Evolutionary conservation across 208 protist species (phyloP).

Genomic region (Angomonas desouzai): DNA sequence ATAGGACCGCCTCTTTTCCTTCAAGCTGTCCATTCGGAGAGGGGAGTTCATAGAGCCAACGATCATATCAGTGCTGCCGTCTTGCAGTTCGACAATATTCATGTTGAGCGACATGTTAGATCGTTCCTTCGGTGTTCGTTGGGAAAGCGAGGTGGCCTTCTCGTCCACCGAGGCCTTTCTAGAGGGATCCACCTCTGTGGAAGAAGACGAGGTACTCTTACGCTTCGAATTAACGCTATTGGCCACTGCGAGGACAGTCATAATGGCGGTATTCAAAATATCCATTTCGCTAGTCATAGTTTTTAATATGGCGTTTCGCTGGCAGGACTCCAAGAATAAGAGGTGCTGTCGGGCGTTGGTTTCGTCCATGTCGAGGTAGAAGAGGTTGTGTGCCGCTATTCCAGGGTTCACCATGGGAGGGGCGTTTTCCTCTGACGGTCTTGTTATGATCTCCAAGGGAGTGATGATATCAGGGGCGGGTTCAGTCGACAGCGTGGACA

Average conservation of each 20-base stretch:
- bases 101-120: constrained; percentile 5
- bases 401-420: background rate
- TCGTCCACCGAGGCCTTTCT: background rate
- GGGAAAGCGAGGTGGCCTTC: background rate
- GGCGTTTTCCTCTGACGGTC: no score
- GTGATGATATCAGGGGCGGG: no score
- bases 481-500: no score
- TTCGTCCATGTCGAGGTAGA: background rate
- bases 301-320: background rate
- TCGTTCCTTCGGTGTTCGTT: background rate
- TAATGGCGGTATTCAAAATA: background rate
- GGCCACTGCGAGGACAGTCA: background rate
- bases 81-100: constrained; percentile 5
- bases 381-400: background rate
- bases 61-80: constrained; percentile 5
- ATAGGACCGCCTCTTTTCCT: background rate
- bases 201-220: background rate
- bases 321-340: constrained; percentile 1
- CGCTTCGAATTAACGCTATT: background rate
- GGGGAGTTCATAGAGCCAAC: constrained; percentile 1
- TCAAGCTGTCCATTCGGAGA: background rate
- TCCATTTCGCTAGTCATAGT: background rate
- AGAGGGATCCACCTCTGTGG: background rate
- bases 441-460: no score
- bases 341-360: background rate